phyloP scores from a whole-genome alignment of 2,329 filamentous ascomycete species.

The Endothia cerciana region DNA sequence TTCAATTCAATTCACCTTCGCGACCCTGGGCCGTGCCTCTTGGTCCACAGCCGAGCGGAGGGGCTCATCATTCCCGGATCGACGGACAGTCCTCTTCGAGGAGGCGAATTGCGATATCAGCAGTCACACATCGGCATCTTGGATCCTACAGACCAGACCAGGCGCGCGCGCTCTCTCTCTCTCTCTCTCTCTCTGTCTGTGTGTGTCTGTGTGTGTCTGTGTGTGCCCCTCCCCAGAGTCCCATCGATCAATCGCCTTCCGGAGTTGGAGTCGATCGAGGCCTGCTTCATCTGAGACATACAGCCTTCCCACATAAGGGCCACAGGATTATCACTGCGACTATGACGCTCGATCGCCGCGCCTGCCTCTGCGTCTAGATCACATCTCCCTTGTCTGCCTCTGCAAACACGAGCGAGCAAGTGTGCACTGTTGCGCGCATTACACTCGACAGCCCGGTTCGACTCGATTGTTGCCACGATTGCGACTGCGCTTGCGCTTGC shows the following conservation, averaged over 20 bases:
- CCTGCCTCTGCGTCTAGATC: constrained; percentile 20
- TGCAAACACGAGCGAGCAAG: neutral
- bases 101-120: constrained; percentile 12
- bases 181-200: too few species aligned
- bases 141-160: too few species aligned
- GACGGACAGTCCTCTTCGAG: neutral
- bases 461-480: constrained; percentile 12
- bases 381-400: neutral
- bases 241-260: constrained; percentile 20
- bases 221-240: neutral
- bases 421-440: constrained; percentile 4
- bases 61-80: neutral
- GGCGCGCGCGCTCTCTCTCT: too few species aligned
- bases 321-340: constrained; percentile 1
- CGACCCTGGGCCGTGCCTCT: neutral
- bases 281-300: constrained; percentile 30
- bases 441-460: neutral
- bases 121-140: constrained; percentile 13
- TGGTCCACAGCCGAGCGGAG: neutral
- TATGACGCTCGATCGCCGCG: constrained; percentile 10
- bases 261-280: constrained; percentile 18
- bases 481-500: neutral
- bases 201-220: too few species aligned
- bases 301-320: constrained; percentile 24
- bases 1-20: too few species aligned